Evolutionary conservation across 345 rosid species (phyloP), one percentile per base, ranked within the genome.

Genomic region (Eucalyptus cladocalyx): DNA sequence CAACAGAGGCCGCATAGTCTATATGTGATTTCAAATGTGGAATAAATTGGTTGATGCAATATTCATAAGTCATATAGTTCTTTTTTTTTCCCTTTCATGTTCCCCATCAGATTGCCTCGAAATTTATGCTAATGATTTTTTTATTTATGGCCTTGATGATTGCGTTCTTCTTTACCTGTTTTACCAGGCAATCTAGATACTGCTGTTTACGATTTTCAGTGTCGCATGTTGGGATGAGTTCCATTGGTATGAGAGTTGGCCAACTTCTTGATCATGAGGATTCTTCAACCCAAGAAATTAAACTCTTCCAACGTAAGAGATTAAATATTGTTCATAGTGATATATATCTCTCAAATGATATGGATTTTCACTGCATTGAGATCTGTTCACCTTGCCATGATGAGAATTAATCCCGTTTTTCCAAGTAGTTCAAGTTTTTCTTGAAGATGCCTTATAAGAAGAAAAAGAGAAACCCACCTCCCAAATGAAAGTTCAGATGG

Each of bases 221-320:
- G 62, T 92, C 95, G 24, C 67, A 90, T 50, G 86, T 94, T 60
- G 97, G 95, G 67, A 93, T 93, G 95, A 94, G 97, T 89, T 94
- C 95, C 86, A 90, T 94, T 58, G 96, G 95, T 81, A 90, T 94
- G 81, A 87, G 95, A 67, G 81, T 93, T 76, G 88, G 91, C 89
- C 93, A 93, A 83, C 92, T 95, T 81, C 93, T 95, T 88, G 65
- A 91, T 87, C 95, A 80, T 45, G 91, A 89, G 37, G 58, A 88
- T 87, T 87, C 90, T 60, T 90, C 95, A 16, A 85, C 89, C 48
- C 90, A 92, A 51, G 94, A 94, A 91, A 94, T 94, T 51, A 93
- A 88, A 81, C 62, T 91, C 89, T 94, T 94, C 81, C 95, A 91
- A 54, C 89, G 94, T 92, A 88, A 94, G 96, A 91, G 53, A 53